Base-by-base conservation (phyloP, 495 filamentous ascomycete genomes). In the Podospora appendiculata region DNA sequence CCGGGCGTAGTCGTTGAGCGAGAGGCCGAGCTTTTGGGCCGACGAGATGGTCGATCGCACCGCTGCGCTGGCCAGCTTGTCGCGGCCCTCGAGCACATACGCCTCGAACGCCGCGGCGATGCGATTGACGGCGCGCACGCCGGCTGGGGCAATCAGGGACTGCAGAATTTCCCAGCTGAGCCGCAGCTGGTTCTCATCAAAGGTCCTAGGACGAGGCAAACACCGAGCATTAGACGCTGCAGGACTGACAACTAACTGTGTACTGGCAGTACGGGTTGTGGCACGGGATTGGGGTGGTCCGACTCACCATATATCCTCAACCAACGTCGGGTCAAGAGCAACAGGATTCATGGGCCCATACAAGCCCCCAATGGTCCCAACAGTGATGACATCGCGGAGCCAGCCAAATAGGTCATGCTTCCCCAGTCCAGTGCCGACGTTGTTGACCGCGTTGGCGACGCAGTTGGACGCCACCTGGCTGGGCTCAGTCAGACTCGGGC, bases 101-200 rank as follows among this genome's bases (percentile, higher is more conserved):
- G 19, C 14, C 9, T 46, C 44, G 16, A 46, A 46, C 5, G 44
- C 44, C 3, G 18, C 44, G 8, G 44, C 32, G n/a, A 46, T 46
- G 44, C 25, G 32, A 6, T 46, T 46, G 3, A 46, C 44, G 11
- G 44, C 44, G 44, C 44, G 44, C 12, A 46, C 44, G 25, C 44
- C 44, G 12, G 44, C 44, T 6, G 44, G 44, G 8, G 44, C 25
- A 14, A 46, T 16, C 25, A 12, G 32, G 1, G 10, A n/a, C 25
- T n/a, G 44, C 25, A 46, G 6, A 9, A 46, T 10, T 13, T 25
- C 44, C 44, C 44, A 46, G 3, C 25, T 46, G 12, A 46, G 25
- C 14, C 25, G 25, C 8, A 46, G 44, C 25, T 46, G 44, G 44
- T 46, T 46, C 44, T 46, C 44, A 10, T 46, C 44, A 46, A 46